A percentile compares a stretch with the other conserved stretches of the same genome.
phyloP scores from a whole-genome alignment of 495 filamentous ascomycete species.

The Penicillium macrosclerotiorum region DNA sequence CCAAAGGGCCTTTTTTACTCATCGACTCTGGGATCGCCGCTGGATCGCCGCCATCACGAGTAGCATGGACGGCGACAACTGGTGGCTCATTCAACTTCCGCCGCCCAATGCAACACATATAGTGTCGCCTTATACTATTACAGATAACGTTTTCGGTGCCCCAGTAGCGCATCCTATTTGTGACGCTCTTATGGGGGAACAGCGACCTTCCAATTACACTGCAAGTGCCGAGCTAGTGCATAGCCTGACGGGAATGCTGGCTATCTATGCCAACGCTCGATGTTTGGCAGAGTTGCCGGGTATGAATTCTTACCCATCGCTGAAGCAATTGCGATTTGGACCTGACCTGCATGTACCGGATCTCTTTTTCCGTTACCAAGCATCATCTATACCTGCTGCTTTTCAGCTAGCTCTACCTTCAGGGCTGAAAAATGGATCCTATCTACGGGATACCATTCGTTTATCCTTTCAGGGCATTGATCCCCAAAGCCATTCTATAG shows the following conservation, averaged over 20 bases:
- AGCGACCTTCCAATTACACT: constrained; percentile 21
- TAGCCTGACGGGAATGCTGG: constrained; percentile 39
- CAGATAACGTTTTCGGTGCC: constrained; percentile 8
- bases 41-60: constrained; percentile 70
- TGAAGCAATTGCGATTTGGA: constrained; percentile 34
- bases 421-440: constrained; percentile 25
- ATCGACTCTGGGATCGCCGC: constrained; percentile 56
- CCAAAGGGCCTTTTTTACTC: constrained; percentile 62
- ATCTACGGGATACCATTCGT: constrained; percentile 36
- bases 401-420: constrained; percentile 32
- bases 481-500: constrained; percentile 26
- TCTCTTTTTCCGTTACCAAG: constrained; percentile 35
- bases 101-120: constrained; percentile 12
- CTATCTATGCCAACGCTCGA: constrained; percentile 42
- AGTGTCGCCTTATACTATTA: constrained; percentile 5
- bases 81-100: constrained; percentile 67
- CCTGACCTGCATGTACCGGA: constrained; percentile 34
- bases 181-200: constrained; percentile 20
- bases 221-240: constrained; percentile 38
- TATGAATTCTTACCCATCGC: constrained; percentile 31
- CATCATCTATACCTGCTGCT: constrained; percentile 28
- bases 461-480: constrained; percentile 45
- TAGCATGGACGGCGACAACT: constrained; percentile 70
- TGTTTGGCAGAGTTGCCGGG: constrained; percentile 34
- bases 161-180: constrained; percentile 30